These are phyloP conservation scores for Sphagnum fallax DNA, from an alignment of 228 moss, liverwort and hornwort species.

Conservation along the genomic window DNA sequence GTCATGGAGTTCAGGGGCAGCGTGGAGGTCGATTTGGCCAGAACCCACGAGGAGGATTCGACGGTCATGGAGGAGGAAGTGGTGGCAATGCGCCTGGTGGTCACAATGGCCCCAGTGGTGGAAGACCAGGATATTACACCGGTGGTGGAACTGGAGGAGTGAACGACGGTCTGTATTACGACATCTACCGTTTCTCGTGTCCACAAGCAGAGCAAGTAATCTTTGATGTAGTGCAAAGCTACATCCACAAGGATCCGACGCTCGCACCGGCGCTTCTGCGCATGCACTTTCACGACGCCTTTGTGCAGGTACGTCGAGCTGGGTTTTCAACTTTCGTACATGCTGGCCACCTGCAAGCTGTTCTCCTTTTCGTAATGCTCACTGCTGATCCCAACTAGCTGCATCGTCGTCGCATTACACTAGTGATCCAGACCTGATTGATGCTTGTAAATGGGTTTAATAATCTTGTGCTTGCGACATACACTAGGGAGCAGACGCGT, in stretches of 20 bases:
- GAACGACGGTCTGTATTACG: too few species aligned
- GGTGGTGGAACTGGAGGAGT: too few species aligned
- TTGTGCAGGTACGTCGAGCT: not conserved
- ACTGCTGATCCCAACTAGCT: not conserved
- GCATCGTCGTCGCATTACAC: too few species aligned
- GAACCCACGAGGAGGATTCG: too few species aligned
- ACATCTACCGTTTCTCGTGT: not conserved
- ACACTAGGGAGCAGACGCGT: slow-evolving; percentile 17
- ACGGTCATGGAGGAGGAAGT: too few species aligned
- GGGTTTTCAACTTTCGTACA: too few species aligned
- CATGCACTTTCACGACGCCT: not conserved
- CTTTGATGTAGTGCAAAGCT: not conserved
- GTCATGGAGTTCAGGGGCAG: too few species aligned
- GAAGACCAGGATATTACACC: too few species aligned
- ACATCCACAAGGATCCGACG: slow-evolving; percentile 1
- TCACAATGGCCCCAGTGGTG: too few species aligned
- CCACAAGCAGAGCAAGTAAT: not conserved
- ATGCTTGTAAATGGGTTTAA: not conserved
- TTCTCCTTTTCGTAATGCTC: not conserved
- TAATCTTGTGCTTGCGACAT: too few species aligned
- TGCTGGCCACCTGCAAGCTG: not conserved
- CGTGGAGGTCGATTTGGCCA: too few species aligned
- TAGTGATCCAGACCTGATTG: not conserved
- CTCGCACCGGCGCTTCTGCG: not conserved
- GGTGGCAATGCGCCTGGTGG: too few species aligned